Percentiles rank a stretch among this genome's conserved stretches.
Evolutionary conservation across 108 stramenopile genomes (phyloP).

Genomic region (Pseudonitzschia delicatissima): DNA sequence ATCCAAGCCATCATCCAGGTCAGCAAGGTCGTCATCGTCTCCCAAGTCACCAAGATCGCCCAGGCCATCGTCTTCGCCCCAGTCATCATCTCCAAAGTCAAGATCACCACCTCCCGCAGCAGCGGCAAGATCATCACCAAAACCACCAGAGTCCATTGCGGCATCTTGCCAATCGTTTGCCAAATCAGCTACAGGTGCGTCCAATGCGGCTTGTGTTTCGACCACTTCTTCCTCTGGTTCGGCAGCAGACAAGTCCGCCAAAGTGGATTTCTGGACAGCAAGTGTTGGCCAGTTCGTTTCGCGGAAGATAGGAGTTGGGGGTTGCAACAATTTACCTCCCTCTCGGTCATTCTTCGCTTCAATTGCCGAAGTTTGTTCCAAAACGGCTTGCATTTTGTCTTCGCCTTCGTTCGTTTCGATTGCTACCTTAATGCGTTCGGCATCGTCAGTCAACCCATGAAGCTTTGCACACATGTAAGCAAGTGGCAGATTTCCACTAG

Average conservation of each 20-base stretch:
- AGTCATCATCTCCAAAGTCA: slow-evolving; percentile 73
- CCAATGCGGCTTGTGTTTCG: slow-evolving; percentile 40
- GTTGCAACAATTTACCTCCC: slow-evolving; percentile 82
- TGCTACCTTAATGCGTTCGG: slow-evolving; percentile 85
- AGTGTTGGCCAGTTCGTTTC: slow-evolving; percentile 94
- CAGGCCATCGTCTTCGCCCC: slow-evolving; percentile 77
- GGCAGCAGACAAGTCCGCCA: slow-evolving; percentile 75
- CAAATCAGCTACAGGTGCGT: slow-evolving; percentile 42
- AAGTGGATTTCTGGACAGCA: slow-evolving; percentile 82
- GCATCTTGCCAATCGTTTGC: slow-evolving; percentile 54
- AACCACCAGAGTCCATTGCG: slow-evolving; percentile 36
- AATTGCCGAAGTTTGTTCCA: slow-evolving; percentile 18
- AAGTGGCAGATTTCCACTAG: slow-evolving; percentile 90
- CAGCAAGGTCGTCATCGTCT: slow-evolving; percentile 21
- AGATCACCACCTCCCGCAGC: slow-evolving; percentile 61
- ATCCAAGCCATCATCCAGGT: slow-evolving; percentile 56
- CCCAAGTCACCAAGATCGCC: slow-evolving; percentile 73
- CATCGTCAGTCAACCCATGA: slow-evolving; percentile 92
- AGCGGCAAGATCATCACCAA: slow-evolving; percentile 31
- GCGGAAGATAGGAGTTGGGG: slow-evolving; percentile 93
- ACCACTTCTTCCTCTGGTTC: slow-evolving; percentile 66
- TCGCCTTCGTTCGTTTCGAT: slow-evolving; percentile 86
- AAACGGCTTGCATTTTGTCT: slow-evolving; percentile 50
- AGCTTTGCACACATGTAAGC: slow-evolving; percentile 91
- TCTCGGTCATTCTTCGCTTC: slow-evolving; percentile 25